phyloP scores from a whole-genome alignment of 2,329 filamentous ascomycete species.

The Teratosphaeria destructans region DNA sequence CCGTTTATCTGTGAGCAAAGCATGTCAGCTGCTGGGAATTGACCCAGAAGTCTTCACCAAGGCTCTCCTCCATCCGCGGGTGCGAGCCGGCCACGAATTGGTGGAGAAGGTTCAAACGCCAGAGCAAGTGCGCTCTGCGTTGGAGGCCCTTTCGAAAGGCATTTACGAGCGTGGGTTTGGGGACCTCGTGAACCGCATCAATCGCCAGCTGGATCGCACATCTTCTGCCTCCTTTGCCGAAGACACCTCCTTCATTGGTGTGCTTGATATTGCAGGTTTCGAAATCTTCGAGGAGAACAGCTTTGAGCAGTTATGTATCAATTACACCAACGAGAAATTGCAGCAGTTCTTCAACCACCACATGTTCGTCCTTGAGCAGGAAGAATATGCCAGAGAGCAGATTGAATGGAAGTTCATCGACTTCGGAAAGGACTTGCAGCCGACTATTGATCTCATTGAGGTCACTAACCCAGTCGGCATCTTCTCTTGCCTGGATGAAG shows the following conservation, averaged over 20 bases:
- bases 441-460: constrained; percentile 95
- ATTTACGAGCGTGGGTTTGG: constrained; percentile 96
- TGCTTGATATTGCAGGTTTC: constrained; percentile 97
- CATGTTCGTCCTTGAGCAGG: constrained; percentile 98
- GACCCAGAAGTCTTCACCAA: constrained; percentile 75
- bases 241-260: constrained; percentile 91
- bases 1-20: constrained; percentile 61
- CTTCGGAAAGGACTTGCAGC: constrained; percentile 92
- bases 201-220: constrained; percentile 72
- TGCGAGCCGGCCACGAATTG: constrained; percentile 95
- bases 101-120: constrained; percentile 97
- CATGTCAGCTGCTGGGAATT: constrained; percentile 78
- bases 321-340: constrained; percentile 98
- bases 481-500: constrained; percentile 95
- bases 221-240: constrained; percentile 64
- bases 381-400: constrained; percentile 93
- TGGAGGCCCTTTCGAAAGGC: constrained; percentile 89
- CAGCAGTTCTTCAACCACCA: constrained; percentile 99
- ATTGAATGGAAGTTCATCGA: constrained; percentile 99
- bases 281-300: constrained; percentile 98
- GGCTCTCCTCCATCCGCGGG: constrained; percentile 79
- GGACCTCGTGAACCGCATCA: constrained; percentile 84
- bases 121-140: constrained; percentile 80
- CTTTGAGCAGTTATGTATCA: constrained; percentile 98
- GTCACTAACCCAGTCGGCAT: constrained; percentile 94